Evolutionary conservation across 208 protist genomes (phyloP).

Genomic region (Leptomonas pyrrhocoris): DNA sequence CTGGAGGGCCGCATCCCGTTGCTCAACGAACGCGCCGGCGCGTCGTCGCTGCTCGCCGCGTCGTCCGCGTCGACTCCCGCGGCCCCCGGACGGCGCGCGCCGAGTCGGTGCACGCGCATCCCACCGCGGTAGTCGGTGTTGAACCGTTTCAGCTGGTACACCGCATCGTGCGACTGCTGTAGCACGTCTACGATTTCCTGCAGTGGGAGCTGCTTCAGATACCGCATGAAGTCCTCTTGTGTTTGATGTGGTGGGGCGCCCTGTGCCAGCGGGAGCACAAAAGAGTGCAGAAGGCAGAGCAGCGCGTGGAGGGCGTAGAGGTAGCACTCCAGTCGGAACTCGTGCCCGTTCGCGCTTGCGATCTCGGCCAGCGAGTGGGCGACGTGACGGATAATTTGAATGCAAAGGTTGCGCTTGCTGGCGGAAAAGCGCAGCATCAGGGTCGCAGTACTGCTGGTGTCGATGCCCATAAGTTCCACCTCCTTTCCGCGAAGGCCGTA

Average conservation of each 20-base stretch:
- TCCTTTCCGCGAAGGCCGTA: conserved; percentile 37
- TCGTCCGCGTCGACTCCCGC: conserved; percentile 14
- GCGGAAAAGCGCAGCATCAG: conserved; percentile 31
- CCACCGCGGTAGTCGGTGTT: conserved; percentile 69
- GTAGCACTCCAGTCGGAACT: conserved; percentile 49
- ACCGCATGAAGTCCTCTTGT: conserved; percentile 26
- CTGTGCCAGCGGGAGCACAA: conserved; percentile 45
- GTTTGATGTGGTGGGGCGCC: conserved; percentile 10
- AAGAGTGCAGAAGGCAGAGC: conserved; percentile 73
- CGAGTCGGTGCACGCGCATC: conserved; percentile 21
- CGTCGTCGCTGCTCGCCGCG: not conserved
- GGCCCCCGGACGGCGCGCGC: conserved; percentile 24
- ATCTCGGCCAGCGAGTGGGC: conserved; percentile 26
- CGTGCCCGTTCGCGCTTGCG: not conserved
- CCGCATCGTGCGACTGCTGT: conserved; percentile 47
- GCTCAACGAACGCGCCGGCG: conserved; percentile 49
- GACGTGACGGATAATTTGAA: conserved; percentile 18
- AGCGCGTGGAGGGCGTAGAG: conserved; percentile 68
- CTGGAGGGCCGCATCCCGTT: conserved; percentile 39
- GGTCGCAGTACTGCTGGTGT: not conserved
- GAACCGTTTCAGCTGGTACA: conserved; percentile 51
- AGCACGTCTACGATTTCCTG: conserved; percentile 43
- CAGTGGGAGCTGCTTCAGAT: conserved; percentile 44
- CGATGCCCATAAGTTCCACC: not conserved
- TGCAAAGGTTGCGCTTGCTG: conserved; percentile 21